A percentile compares a stretch with the other conserved stretches of the same genome.
These are phyloP conservation scores for Grosmannia clavigera DNA, from an alignment of 2,329 filamentous ascomycete genomes.

Conservation along the genomic window DNA sequence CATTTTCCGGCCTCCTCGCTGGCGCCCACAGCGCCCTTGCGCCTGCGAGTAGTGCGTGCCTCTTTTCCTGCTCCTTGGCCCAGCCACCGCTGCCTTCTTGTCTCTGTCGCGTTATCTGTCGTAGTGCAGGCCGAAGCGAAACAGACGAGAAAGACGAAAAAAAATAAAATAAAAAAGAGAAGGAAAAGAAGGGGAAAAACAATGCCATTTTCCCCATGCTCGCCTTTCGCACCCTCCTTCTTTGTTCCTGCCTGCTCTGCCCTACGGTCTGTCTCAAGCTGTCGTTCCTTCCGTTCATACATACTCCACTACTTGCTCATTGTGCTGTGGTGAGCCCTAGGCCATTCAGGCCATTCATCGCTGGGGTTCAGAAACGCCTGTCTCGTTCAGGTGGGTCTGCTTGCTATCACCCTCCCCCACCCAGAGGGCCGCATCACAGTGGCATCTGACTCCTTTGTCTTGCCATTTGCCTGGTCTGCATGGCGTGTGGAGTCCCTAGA, in stretches of 20 bases:
- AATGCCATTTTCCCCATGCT: neutral
- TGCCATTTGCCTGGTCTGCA: neutral
- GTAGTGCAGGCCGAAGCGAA: neutral
- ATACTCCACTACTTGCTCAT: neutral
- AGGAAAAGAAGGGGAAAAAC: too few species aligned
- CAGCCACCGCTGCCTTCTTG: neutral
- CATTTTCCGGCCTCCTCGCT: neutral
- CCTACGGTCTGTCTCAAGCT: conserved; percentile 1
- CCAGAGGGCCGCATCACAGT: neutral
- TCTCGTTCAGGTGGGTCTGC: conserved; percentile 1
- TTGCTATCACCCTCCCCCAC: neutral
- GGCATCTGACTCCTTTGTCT: neutral
- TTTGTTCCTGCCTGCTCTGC: neutral
- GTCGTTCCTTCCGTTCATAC: neutral
- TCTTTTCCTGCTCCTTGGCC: neutral
- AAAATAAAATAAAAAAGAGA: neutral
- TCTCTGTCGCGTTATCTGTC: neutral
- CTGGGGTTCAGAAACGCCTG: neutral
- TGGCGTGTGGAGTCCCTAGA: neutral
- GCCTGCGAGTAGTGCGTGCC: neutral
- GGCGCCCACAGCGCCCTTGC: too few species aligned
- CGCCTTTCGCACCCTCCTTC: neutral
- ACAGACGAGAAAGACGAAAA: neutral
- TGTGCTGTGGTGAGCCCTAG: neutral
- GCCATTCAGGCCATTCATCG: neutral